Conservation (phyloP, 1,284 basidiomycete species). For the Hypsizygus ulmarius region DNA sequence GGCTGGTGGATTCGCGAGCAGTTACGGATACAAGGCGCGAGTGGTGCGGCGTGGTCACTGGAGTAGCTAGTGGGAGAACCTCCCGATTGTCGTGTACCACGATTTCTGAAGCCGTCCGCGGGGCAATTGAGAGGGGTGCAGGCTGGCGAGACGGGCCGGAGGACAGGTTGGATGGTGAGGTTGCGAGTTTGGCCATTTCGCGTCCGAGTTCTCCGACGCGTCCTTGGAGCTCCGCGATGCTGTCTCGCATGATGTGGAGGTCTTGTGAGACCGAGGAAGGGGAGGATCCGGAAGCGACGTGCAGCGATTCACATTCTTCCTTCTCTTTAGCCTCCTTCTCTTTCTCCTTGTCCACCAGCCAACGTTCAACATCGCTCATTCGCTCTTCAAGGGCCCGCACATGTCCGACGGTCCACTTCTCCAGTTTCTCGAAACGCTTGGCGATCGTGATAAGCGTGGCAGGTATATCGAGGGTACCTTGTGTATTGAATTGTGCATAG, state of each 20-base stretch:
- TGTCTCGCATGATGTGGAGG: slow-evolving; percentile 57
- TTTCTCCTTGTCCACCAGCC: slow-evolving; percentile 75
- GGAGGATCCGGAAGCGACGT: slow-evolving; percentile 11
- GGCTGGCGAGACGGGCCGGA: slow-evolving; percentile 49
- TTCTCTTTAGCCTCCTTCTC: slow-evolving; percentile 42
- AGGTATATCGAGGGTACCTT: slow-evolving; percentile 68
- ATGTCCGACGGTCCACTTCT: slow-evolving; percentile 80
- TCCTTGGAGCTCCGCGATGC: slow-evolving; percentile 67
- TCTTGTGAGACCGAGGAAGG: slow-evolving; percentile 34
- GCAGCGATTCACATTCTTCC: slow-evolving; percentile 19
- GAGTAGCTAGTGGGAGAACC: slow-evolving; percentile 8
- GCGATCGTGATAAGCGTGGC: slow-evolving; percentile 68
- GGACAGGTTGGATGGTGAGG: slow-evolving; percentile 52
- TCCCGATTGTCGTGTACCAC: slow-evolving; percentile 28
- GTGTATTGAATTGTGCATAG: slow-evolving; percentile 69
- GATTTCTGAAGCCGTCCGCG: slow-evolving; percentile 40
- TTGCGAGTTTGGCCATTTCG: slow-evolving; percentile 71
- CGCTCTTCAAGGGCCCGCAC: slow-evolving; percentile 78
- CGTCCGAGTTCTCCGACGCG: slow-evolving; percentile 69
- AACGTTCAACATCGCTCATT: slow-evolving; percentile 80
- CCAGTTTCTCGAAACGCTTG: slow-evolving; percentile 78
- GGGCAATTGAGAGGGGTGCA: slow-evolving; percentile 37
- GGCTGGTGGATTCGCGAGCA: slow-evolving; percentile 61
- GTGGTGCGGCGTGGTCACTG: slow-evolving; percentile 23
- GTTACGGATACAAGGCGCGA: slow-evolving; percentile 41